Conservation (phyloP, 192 early-diverging fungal species). For the Spizellomyces punctatus region DNA sequence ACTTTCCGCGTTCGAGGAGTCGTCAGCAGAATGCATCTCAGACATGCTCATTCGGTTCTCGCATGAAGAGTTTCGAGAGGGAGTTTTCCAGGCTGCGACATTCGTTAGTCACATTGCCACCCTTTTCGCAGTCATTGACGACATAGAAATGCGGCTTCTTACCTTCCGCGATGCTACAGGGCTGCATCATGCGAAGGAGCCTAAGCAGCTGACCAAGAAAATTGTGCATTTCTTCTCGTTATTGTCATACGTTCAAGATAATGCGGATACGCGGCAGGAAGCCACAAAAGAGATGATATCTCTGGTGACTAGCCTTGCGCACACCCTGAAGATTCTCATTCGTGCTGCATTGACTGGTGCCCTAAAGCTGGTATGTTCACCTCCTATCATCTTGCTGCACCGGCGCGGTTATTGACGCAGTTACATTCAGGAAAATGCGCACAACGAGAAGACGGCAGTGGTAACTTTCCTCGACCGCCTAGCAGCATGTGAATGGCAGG, state of each 20-base stretch:
- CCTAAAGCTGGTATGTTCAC: slow-evolving; percentile 68
- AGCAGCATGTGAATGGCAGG: slow-evolving; percentile 59
- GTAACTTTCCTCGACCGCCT: slow-evolving; percentile 78
- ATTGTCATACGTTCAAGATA: slow-evolving; percentile 68
- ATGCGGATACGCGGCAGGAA: slow-evolving; percentile 46
- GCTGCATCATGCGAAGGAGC: slow-evolving; percentile 69
- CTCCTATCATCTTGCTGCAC: neutral
- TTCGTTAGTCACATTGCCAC: slow-evolving; percentile 94
- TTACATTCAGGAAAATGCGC: slow-evolving; percentile 59
- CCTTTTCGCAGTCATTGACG: slow-evolving; percentile 87
- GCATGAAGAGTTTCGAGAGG: slow-evolving; percentile 78
- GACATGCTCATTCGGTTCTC: slow-evolving; percentile 93
- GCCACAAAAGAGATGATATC: slow-evolving; percentile 84
- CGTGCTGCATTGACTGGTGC: slow-evolving; percentile 86
- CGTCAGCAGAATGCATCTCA: slow-evolving; percentile 91
- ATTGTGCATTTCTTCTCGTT: slow-evolving; percentile 94
- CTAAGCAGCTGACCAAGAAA: slow-evolving; percentile 93
- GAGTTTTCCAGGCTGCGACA: slow-evolving; percentile 77
- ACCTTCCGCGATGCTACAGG: slow-evolving; percentile 65
- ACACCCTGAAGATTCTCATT: slow-evolving; percentile 89
- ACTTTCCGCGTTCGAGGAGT: slow-evolving; percentile 94
- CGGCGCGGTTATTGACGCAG: neutral
- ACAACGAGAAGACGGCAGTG: slow-evolving; percentile 54
- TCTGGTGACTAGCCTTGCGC: slow-evolving; percentile 87
- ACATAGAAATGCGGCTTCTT: slow-evolving; percentile 74